Evolutionary conservation across 495 filamentous ascomycete species (phyloP).

Genomic region (Penicillium crystallinum): DNA sequence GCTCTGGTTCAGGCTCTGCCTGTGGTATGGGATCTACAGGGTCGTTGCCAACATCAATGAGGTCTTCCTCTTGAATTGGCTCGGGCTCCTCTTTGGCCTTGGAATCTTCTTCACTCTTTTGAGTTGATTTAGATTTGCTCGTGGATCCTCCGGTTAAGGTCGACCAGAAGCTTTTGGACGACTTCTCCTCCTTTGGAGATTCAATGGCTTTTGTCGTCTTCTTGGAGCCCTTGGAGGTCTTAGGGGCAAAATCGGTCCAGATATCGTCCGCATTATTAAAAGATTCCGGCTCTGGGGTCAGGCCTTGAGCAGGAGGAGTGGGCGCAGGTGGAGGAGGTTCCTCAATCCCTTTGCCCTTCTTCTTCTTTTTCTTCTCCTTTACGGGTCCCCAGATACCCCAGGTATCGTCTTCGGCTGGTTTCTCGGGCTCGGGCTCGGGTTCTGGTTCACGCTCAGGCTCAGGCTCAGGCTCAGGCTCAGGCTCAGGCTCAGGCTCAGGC

Average conservation of each 20-base stretch:
- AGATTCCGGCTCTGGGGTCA: conserved; percentile 40
- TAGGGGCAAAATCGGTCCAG: conserved; percentile 37
- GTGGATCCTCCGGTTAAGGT: conserved; percentile 34
- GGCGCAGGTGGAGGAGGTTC: conserved; percentile 48
- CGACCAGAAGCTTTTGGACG: conserved; percentile 45
- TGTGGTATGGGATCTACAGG: conserved; percentile 21
- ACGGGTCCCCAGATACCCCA: conserved; percentile 35
- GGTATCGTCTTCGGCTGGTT: conserved; percentile 22
- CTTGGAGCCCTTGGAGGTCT: conserved; percentile 28
- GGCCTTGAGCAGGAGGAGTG: conserved; percentile 45
- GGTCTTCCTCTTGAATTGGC: conserved; percentile 15
- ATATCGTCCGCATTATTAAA: conserved; percentile 21
- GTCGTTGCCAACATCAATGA: conserved; percentile 32
- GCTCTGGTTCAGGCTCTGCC: conserved; percentile 16
- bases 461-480: conserved; percentile 12
- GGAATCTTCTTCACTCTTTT: conserved; percentile 28
- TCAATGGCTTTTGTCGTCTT: conserved; percentile 29
- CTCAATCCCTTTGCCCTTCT: conserved; percentile 32
- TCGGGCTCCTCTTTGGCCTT: conserved; percentile 18
- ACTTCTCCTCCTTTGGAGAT: conserved; percentile 28
- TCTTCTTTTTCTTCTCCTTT: conserved; percentile 47
- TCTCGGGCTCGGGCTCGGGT: conserved; percentile 18
- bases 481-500: conserved; percentile 14
- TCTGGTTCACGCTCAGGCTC: conserved; percentile 21
- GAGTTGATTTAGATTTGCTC: conserved; percentile 22